Evolutionary conservation across 2,329 filamentous ascomycete genomes (phyloP).

Genomic region (Fusarium sp.): DNA sequence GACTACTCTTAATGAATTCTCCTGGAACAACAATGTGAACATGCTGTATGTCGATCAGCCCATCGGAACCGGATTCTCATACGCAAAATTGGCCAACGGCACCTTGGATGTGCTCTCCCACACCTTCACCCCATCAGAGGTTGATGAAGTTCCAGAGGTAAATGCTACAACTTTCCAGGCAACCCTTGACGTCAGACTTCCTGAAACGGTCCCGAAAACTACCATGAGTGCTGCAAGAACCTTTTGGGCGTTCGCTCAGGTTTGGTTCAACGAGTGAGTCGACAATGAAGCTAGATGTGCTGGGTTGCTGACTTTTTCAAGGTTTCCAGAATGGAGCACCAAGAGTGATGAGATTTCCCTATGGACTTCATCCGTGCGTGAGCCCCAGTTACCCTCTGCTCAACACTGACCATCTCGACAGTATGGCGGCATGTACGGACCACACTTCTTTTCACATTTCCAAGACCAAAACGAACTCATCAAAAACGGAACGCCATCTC

Average conservation of each 20-base stretch:
- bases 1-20: slow-evolving; percentile 66
- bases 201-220: slow-evolving; percentile 52
- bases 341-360: slow-evolving; percentile 66
- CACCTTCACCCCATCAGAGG: slow-evolving; percentile 22
- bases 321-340: slow-evolving; percentile 66
- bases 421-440: slow-evolving; percentile 76
- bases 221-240: slow-evolving; percentile 64
- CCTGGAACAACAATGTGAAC: slow-evolving; percentile 66
- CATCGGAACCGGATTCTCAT: slow-evolving; percentile 74
- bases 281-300: not conserved
- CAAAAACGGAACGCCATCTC: not conserved
- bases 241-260: slow-evolving; percentile 72
- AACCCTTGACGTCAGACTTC: slow-evolving; percentile 13
- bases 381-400: rapidly evolving
- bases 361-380: slow-evolving; percentile 67
- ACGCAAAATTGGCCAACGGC: slow-evolving; percentile 58
- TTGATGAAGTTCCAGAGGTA: not conserved
- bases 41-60: slow-evolving; percentile 68
- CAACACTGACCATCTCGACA: not conserved
- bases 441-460: slow-evolving; percentile 65
- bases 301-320: slow-evolving; percentile 8
- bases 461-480: slow-evolving; percentile 68
- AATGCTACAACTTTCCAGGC: slow-evolving; percentile 32
- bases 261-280: slow-evolving; percentile 58
- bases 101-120: slow-evolving; percentile 62